Percentiles rank a stretch among this genome's conserved stretches.
phyloP scores from a whole-genome alignment of 2,329 filamentous ascomycete species.

The Cyphellophora attinorum region DNA sequence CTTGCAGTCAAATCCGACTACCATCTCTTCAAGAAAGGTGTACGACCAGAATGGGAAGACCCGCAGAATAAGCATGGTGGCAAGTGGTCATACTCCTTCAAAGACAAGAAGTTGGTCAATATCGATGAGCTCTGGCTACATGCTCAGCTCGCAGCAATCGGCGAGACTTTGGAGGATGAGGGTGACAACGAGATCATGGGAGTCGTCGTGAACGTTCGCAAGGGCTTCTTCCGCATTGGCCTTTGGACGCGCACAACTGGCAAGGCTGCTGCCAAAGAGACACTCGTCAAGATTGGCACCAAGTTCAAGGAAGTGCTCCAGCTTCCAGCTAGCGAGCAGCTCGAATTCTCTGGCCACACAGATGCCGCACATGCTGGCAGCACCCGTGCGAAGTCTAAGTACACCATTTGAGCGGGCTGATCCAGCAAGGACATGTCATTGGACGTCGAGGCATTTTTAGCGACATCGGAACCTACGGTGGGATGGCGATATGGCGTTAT shows the following conservation, averaged over 20 bases:
- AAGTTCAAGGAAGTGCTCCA: slow-evolving; percentile 89
- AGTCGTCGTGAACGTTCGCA: slow-evolving; percentile 96
- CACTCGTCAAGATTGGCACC: slow-evolving; percentile 73
- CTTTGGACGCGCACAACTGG: slow-evolving; percentile 95
- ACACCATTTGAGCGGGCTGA: slow-evolving; percentile 69
- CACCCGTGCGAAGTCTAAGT: slow-evolving; percentile 92
- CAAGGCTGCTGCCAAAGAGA: slow-evolving; percentile 77
- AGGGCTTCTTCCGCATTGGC: slow-evolving; percentile 94
- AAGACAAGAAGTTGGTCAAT: slow-evolving; percentile 83
- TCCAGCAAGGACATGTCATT: no score
- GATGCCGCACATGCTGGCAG: slow-evolving; percentile 88
- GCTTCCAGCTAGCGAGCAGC: slow-evolving; percentile 62
- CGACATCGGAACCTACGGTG: neutral
- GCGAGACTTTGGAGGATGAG: slow-evolving; percentile 93
- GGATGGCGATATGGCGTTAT: neutral
- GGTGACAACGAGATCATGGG: slow-evolving; percentile 91
- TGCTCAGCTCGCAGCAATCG: slow-evolving; percentile 91
- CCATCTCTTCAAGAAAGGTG: slow-evolving; percentile 96
- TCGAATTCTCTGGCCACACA: slow-evolving; percentile 96
- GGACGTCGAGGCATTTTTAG: no score
- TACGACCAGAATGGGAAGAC: slow-evolving; percentile 98
- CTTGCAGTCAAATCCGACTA: slow-evolving; percentile 97
- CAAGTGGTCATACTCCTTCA: slow-evolving; percentile 98
- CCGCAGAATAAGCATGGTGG: slow-evolving; percentile 97
- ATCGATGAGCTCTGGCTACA: slow-evolving; percentile 96